Evolutionary conservation across 306 rosid species (phyloP).

Genomic region (Cercis canadensis): DNA sequence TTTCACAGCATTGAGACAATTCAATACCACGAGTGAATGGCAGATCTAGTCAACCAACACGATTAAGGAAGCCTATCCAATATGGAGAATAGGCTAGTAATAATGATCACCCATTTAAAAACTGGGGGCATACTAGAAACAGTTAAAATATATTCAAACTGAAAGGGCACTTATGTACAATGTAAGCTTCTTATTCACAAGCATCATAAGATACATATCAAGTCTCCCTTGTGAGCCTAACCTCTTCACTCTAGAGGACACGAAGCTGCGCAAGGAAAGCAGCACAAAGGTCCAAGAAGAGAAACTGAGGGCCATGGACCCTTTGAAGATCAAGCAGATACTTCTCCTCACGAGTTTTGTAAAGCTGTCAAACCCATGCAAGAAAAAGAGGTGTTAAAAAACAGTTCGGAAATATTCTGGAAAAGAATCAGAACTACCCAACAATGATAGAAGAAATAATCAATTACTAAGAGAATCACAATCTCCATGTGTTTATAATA

Average conservation of each 20-base stretch:
- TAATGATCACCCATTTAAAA: slow-evolving; percentile 57
- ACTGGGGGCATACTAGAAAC: slow-evolving; percentile 38
- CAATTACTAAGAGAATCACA: slow-evolving; percentile 5
- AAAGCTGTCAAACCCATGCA: slow-evolving; percentile 60
- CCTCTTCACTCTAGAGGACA: slow-evolving; percentile 53
- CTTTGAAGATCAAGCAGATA: slow-evolving; percentile 92
- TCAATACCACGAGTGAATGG: slow-evolving; percentile 29
- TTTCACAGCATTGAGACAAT: slow-evolving; percentile 29
- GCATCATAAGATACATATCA: slow-evolving; percentile 34
- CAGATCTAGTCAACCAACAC: slow-evolving; percentile 29
- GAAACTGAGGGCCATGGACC: slow-evolving; percentile 91
- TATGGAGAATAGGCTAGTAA: slow-evolving; percentile 43
- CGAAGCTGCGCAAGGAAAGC: slow-evolving; percentile 90
- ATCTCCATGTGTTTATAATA: not conserved
- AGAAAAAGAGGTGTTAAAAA: slow-evolving; percentile 12
- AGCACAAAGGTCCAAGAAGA: slow-evolving; percentile 94
- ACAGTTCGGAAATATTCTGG: not conserved
- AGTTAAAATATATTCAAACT: slow-evolving; percentile 23
- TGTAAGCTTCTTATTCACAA: slow-evolving; percentile 49
- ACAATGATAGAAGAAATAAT: not conserved
- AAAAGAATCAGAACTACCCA: slow-evolving; percentile 1
- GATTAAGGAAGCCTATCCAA: slow-evolving; percentile 36
- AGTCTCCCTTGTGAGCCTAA: slow-evolving; percentile 37
- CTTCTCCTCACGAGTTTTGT: slow-evolving; percentile 87
- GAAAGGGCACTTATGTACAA: slow-evolving; percentile 51